These are phyloP conservation scores for Chrysoporthe austroafricana DNA, from an alignment of 2,329 filamentous ascomycete genomes.

Conservation along the genomic window DNA sequence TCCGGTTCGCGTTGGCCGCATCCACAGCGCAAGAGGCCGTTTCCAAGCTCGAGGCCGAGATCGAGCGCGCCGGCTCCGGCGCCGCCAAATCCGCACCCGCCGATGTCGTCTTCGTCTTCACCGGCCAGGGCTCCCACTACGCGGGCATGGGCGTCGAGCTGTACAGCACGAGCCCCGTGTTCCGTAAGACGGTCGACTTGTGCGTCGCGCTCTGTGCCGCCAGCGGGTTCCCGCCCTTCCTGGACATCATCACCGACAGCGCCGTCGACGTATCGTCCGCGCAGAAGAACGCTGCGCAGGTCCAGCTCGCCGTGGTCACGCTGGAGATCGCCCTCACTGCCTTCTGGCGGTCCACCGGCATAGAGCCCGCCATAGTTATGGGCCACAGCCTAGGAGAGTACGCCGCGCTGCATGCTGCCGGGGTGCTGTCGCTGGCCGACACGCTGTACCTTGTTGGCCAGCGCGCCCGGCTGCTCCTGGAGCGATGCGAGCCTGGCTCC, in stretches of 20 bases:
- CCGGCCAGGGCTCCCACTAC: constrained; percentile 37
- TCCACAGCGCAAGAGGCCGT: too few species aligned
- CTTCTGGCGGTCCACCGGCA: constrained; percentile 45
- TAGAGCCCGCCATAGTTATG: constrained; percentile 36
- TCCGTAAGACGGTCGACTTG: constrained; percentile 43
- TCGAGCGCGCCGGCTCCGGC: too few species aligned
- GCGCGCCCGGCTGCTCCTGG: not conserved
- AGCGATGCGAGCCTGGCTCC: not conserved
- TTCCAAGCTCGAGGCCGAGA: too few species aligned
- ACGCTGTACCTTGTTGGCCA: not conserved
- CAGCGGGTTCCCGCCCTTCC: not conserved
- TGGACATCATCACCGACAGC: not conserved
- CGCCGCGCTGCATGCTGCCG: constrained; percentile 42
- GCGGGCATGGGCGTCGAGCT: constrained; percentile 42
- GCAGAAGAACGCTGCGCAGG: not conserved
- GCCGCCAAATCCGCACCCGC: too few species aligned
- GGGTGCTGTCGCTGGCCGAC: not conserved
- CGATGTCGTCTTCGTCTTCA: constrained; percentile 1
- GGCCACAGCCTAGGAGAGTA: constrained; percentile 48
- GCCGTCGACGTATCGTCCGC: too few species aligned
- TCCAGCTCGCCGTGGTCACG: constrained; percentile 45
- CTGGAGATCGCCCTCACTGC: constrained; percentile 43
- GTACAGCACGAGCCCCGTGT: constrained; percentile 37
- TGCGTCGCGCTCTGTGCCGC: constrained; percentile 22
- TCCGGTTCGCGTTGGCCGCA: too few species aligned